phyloP scores from a whole-genome alignment of 179 eudicot species.

The Silene noctiflora region DNA sequence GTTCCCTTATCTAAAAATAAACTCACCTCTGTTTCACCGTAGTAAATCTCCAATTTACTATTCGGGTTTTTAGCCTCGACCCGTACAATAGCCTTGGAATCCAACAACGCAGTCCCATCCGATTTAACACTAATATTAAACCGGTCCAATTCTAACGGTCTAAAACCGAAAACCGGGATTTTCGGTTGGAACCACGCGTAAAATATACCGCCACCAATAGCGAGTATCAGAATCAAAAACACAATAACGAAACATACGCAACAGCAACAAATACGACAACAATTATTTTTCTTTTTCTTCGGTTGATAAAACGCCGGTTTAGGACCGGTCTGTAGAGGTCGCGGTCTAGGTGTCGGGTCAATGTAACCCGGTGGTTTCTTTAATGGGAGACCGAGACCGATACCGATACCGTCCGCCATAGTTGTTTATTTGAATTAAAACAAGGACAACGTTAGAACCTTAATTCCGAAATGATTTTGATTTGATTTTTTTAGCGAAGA shows the following conservation, averaged over 20 bases:
- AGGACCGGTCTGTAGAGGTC: background rate
- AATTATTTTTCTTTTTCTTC: constrained; percentile 12
- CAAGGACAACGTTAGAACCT: too few species aligned
- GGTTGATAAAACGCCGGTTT: constrained; percentile 26
- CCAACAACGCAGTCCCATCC: constrained; percentile 16
- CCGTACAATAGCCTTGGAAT: constrained; percentile 11
- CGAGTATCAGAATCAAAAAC: constrained; percentile 12
- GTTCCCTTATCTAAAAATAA: constrained; percentile 29
- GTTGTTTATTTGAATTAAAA: background rate
- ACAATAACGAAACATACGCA: constrained; percentile 20
- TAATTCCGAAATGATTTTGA: background rate
- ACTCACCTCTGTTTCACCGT: constrained; percentile 21
- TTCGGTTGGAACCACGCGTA: constrained; percentile 31
- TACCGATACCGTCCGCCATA: constrained; percentile 20
- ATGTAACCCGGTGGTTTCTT: constrained; percentile 32
- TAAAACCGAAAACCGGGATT: constrained; percentile 21
- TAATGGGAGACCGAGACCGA: constrained; percentile 14
- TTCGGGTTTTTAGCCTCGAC: constrained; percentile 33
- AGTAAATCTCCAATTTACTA: constrained; percentile 25
- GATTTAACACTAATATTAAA: constrained; percentile 15
- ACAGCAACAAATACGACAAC: constrained; percentile 22
- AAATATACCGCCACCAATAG: constrained; percentile 20
- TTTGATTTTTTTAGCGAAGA: background rate
- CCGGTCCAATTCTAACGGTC: constrained; percentile 20
- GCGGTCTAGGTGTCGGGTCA: constrained; percentile 2